Conservation (phyloP, 2,329 filamentous ascomycete genomes). For the Hymenoscyphus fraxineus region DNA sequence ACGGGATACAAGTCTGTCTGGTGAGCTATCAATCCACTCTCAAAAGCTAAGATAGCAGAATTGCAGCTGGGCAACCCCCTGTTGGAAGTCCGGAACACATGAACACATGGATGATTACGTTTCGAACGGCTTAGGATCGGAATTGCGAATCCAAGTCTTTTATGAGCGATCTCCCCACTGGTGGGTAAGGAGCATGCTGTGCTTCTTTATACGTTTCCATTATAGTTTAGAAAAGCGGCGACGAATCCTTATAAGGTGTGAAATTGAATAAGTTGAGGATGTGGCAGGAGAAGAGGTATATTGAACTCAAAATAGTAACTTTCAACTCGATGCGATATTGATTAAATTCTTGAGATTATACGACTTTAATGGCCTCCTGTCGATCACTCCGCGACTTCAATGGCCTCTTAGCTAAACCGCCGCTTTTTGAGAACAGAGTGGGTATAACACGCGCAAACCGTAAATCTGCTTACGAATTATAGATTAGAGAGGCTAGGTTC, state of each 20-base stretch:
- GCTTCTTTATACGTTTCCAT: not conserved
- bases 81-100: not conserved
- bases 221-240: not conserved
- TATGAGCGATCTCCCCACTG: not conserved
- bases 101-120: not conserved
- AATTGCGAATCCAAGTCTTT: slow-evolving; percentile 1
- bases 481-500: too few species aligned
- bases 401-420: too few species aligned
- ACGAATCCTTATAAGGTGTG: not conserved
- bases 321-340: too few species aligned
- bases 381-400: too few species aligned
- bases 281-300: not conserved
- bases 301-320: not conserved
- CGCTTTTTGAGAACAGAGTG: too few species aligned
- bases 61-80: not conserved
- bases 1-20: not conserved
- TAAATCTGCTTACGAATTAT: too few species aligned
- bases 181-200: not conserved
- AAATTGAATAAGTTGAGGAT: not conserved
- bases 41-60: not conserved
- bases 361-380: too few species aligned
- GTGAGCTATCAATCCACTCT: not conserved
- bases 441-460: too few species aligned
- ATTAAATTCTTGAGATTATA: too few species aligned
- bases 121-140: not conserved